A percentile compares a stretch with the other conserved stretches of the same genome.
These are phyloP conservation scores for Leccinellum rugosiceps DNA, from an alignment of 768 basidiomycete species.

Conservation along the genomic window DNA sequence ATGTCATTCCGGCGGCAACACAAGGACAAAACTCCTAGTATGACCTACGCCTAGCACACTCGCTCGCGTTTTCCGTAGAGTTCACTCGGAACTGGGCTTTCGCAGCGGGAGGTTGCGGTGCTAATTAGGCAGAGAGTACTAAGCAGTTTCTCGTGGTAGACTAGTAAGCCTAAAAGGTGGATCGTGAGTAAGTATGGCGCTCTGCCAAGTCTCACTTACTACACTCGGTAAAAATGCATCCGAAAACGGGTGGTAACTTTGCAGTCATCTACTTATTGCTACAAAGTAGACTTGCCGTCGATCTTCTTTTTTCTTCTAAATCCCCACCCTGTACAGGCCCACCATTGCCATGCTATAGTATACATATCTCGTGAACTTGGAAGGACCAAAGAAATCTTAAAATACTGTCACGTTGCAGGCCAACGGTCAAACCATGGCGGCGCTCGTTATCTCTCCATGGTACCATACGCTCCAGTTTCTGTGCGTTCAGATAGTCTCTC, in stretches of 20 bases:
- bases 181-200: no score
- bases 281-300: no score
- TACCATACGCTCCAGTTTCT: background rate
- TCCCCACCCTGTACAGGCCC: no score
- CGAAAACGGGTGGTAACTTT: no score
- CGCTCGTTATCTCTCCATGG: background rate
- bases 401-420: background rate
- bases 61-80: background rate
- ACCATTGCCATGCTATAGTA: no score
- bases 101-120: background rate
- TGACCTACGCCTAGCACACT: background rate
- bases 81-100: background rate
- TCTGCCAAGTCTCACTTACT: no score
- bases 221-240: no score
- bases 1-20: background rate
- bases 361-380: no score
- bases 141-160: no score
- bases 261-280: no score
- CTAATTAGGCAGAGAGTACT: background rate
- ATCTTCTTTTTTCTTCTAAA: no score
- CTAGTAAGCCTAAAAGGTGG: background rate
- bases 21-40: background rate
- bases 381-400: no score
- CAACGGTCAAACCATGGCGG: background rate
- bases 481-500: background rate